Conservation (phyloP, 345 rosid species). For the Aethionema arabicum region DNA sequence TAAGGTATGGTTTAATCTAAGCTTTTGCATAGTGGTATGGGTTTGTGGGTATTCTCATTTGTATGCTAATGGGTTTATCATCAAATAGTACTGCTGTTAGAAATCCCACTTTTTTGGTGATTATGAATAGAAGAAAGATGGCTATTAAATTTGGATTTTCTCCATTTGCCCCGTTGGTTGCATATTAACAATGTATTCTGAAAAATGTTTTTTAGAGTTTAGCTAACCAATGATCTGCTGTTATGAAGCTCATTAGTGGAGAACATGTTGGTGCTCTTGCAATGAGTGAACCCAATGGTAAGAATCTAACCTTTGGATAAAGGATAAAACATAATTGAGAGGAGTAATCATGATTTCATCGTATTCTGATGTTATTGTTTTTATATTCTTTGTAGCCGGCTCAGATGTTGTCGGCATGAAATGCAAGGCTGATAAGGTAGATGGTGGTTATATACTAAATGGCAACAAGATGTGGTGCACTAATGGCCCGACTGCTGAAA, state of each 20-base stretch:
- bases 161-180: neutral
- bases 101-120: neutral
- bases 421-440: constrained; percentile 86
- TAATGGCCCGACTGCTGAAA: constrained; percentile 92
- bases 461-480: constrained; percentile 99
- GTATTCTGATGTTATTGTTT: constrained; percentile 8
- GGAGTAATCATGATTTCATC: neutral
- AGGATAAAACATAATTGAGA: constrained; percentile 14
- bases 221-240: constrained; percentile 29
- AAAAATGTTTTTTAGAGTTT: neutral
- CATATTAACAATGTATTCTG: neutral
- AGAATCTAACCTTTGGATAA: constrained; percentile 22
- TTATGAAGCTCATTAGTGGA: constrained; percentile 86
- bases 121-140: neutral
- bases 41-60: neutral
- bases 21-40: neutral
- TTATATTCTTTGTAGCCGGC: constrained; percentile 59
- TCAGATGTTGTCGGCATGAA: constrained; percentile 97
- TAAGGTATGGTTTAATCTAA: constrained; percentile 51
- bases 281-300: constrained; percentile 98
- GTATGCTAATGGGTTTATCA: constrained; percentile 14
- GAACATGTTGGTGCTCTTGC: constrained; percentile 98
- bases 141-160: neutral
- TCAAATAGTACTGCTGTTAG: neutral
- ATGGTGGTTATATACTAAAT: constrained; percentile 76